Conservation (phyloP, 148 eudicot genomes). For the Nepenthes gracilis region DNA sequence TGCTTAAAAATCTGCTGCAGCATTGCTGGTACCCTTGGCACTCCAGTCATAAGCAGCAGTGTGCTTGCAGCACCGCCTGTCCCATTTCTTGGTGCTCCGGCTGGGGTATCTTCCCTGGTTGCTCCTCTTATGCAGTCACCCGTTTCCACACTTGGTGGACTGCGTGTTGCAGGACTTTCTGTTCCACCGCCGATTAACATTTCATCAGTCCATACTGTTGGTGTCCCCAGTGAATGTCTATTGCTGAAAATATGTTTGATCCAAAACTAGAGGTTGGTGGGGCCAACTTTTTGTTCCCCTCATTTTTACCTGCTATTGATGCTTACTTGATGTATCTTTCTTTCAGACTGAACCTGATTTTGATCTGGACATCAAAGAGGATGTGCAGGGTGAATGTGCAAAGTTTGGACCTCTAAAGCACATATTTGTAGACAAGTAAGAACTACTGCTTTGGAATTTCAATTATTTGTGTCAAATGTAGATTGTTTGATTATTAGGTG, state of each 20-base stretch:
- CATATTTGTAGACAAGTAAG: slow-evolving; percentile 75
- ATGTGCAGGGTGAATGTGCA: slow-evolving; percentile 63
- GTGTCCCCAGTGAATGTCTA: slow-evolving; percentile 78
- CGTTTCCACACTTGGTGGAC: slow-evolving; percentile 19
- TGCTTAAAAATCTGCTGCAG: slow-evolving; percentile 27
- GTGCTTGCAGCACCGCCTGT: slow-evolving; percentile 24
- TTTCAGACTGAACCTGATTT: slow-evolving; percentile 76
- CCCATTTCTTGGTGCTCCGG: slow-evolving; percentile 23
- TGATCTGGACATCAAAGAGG: slow-evolving; percentile 84
- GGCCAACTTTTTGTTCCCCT: background rate
- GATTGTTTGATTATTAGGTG: no score
- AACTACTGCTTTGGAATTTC: background rate
- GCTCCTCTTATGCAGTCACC: slow-evolving; percentile 25
- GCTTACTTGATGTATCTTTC: background rate
- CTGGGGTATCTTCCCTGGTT: slow-evolving; percentile 22
- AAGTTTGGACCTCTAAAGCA: slow-evolving; percentile 64
- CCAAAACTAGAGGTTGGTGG: slow-evolving; percentile 57
- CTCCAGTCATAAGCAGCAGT: slow-evolving; percentile 19
- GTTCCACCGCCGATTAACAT: slow-evolving; percentile 26
- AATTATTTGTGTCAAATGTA: no score
- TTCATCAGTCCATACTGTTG: slow-evolving; percentile 50
- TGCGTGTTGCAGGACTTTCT: slow-evolving; percentile 29
- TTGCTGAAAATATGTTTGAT: slow-evolving; percentile 93
- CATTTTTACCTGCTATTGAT: slow-evolving; percentile 1
- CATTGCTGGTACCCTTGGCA: slow-evolving; percentile 31